Evolutionary conservation across 139 green algal species (phyloP), one percentile per base, ranked within the genome.

Genomic region (Micractinium conductrix): DNA sequence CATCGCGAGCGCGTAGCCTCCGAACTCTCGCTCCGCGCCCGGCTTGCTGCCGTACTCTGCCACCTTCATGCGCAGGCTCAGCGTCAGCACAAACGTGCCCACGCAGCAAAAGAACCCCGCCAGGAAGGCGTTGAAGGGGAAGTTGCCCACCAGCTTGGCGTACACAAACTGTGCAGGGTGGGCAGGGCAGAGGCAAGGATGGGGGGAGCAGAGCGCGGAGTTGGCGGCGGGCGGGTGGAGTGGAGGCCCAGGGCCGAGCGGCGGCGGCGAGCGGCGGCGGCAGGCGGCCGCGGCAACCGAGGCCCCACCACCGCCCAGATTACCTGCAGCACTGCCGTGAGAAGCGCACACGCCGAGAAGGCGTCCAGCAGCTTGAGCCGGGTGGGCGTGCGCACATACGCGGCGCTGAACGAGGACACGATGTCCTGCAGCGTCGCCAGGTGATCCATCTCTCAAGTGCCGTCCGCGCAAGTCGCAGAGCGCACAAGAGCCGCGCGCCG

Each of bases 61-160:
- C 60, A 93, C 83, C 85, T 97, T 93, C 88, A 97, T 93, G 7
- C 94, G 78, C 84, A 97, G 74, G 69, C 70, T 55, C 22, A 74
- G 85, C 74, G 93, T 97, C 0, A 97, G 88, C 19, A 95, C 91
- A 69, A 95, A 95, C 81, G 94, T 94, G n/a, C 92, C 93, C 2
- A 96, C 14, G 50, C 88, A 94, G 48, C 87, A 94, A 4, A 96
- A 85, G 50, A 97, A 88, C n/a, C 93, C 93, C 2, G 78, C 78
- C 35, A 98, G 83, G 87, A 97, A 97, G 38, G 93, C 90, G 86
- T 98, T 98, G 92, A 97, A 98, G 9, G 95, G 95, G 76, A 98
- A 98, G 19, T 89, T 92, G n/a, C 94, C 94, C 16, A 95, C 93
- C 30, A 95, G 70, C 38, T 93, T 45, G 89, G 95, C 90, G 67